Percentiles rank a stretch among this genome's conserved stretches.
phyloP scores from a whole-genome alignment of 208 protist species.

The Leishmania major region DNA sequence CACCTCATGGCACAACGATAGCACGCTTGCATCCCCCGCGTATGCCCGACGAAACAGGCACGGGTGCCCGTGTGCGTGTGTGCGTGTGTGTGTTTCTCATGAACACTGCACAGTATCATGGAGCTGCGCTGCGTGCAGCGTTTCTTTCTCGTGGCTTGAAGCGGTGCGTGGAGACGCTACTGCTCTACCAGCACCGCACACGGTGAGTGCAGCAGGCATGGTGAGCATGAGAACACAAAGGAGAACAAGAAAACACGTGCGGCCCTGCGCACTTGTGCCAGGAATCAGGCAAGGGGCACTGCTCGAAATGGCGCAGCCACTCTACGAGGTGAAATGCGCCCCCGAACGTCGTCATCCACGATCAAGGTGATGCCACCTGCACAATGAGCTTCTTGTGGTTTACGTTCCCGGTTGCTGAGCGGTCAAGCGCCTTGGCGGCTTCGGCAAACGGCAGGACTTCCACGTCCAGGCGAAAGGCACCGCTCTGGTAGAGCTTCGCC shows the following conservation, averaged over 20 bases:
- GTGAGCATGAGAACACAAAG: not conserved
- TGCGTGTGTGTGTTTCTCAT: not conserved
- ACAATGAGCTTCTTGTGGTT: slow-evolving; percentile 26
- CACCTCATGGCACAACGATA: not conserved
- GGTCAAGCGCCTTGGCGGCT: slow-evolving; percentile 24
- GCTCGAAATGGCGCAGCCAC: not conserved
- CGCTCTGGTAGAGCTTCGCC: slow-evolving; percentile 43
- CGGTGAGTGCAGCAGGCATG: slow-evolving; percentile 2
- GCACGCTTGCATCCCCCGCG: not conserved
- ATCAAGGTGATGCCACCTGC: slow-evolving; percentile 15
- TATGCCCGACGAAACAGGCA: not conserved
- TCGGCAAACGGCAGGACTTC: slow-evolving; percentile 30
- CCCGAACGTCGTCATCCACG: not conserved
- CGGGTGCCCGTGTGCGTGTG: not conserved
- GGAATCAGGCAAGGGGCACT: not conserved
- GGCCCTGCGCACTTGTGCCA: not conserved
- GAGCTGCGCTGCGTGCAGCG: not conserved
- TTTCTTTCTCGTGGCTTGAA: not conserved
- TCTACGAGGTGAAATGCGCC: not conserved
- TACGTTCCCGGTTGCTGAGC: slow-evolving; percentile 21
- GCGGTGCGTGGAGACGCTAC: not conserved
- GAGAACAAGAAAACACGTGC: slow-evolving; percentile 2
- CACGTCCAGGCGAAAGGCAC: slow-evolving; percentile 39
- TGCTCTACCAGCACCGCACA: not conserved
- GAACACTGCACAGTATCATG: not conserved